Conservation (phyloP, 2,329 filamentous ascomycete species). For the Herpotrichia juniperi region DNA sequence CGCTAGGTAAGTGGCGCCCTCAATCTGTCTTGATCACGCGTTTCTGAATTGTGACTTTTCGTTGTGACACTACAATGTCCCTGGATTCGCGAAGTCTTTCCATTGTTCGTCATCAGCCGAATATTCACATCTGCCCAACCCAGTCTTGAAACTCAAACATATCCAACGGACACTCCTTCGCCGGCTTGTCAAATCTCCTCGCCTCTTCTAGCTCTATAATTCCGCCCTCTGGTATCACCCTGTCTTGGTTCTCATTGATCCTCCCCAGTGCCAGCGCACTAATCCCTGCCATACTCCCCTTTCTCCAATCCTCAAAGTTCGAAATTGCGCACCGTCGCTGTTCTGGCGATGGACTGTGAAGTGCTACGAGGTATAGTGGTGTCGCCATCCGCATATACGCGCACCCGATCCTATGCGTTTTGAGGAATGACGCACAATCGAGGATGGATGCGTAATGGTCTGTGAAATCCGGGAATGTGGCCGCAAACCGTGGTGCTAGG, state of each 20-base stretch:
- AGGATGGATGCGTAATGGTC: constrained; percentile 27
- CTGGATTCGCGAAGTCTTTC: too few relatives aligned
- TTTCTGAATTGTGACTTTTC: too few relatives aligned
- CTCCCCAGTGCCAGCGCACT: constrained; percentile 31
- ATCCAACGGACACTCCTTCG: neutral
- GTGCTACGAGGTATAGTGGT: constrained; percentile 34
- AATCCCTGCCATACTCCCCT: constrained; percentile 31
- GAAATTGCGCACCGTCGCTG: constrained; percentile 21
- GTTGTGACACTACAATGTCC: too few relatives aligned
- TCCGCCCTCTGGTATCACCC: neutral
- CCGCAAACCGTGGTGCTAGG: constrained; percentile 13
- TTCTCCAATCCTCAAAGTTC: constrained; percentile 29
- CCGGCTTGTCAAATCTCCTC: neutral
- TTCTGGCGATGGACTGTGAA: constrained; percentile 22
- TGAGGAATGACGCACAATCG: constrained; percentile 25
- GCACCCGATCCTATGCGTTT: constrained; percentile 25
- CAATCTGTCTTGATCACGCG: too few relatives aligned
- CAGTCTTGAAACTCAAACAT: constrained; percentile 8
- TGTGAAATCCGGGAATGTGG: constrained; percentile 11
- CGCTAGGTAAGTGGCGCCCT: too few relatives aligned
- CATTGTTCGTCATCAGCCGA: too few relatives aligned
- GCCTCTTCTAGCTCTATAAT: neutral
- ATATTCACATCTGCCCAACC: constrained; percentile 7
- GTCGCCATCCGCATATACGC: constrained; percentile 40
- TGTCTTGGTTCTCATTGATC: constrained; percentile 14